Evolutionary conservation across 2,329 filamentous ascomycete genomes (phyloP).

Genomic region (Massarina eburnea): DNA sequence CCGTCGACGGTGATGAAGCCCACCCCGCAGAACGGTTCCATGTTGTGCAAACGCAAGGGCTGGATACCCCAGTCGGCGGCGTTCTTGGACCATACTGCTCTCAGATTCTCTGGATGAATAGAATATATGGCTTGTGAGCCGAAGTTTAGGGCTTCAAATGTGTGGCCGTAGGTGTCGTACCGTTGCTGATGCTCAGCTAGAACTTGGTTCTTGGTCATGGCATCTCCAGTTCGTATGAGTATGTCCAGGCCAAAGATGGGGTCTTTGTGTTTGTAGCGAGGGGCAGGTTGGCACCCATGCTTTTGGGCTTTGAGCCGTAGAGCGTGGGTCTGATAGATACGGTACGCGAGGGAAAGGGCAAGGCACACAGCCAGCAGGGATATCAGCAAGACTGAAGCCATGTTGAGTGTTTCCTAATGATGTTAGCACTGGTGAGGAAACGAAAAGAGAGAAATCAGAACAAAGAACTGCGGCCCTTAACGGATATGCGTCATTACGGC

Average conservation of each 20-base stretch:
- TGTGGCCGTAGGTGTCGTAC: slow-evolving; percentile 11
- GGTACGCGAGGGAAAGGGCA: slow-evolving; percentile 6
- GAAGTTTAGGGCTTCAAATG: slow-evolving; percentile 8
- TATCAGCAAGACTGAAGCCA: too few species aligned
- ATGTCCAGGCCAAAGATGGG: slow-evolving; percentile 13
- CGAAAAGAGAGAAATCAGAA: too few species aligned
- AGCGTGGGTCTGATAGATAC: slow-evolving; percentile 2
- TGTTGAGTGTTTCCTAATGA: too few species aligned
- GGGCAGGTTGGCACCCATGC: slow-evolving; percentile 7
- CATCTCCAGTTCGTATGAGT: slow-evolving; percentile 8
- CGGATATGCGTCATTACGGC: too few species aligned
- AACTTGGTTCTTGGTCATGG: slow-evolving; percentile 10
- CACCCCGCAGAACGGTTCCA: slow-evolving; percentile 4
- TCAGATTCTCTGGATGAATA: slow-evolving; percentile 5
- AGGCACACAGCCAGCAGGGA: slow-evolving; percentile 1
- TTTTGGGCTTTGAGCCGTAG: slow-evolving; percentile 6
- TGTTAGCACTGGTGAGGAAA: too few species aligned
- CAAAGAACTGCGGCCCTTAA: too few species aligned
- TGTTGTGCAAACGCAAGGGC: slow-evolving; percentile 4
- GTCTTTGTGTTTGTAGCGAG: slow-evolving; percentile 12
- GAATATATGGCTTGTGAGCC: slow-evolving; percentile 8
- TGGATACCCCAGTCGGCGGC: slow-evolving; percentile 24
- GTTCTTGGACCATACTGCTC: slow-evolving; percentile 3
- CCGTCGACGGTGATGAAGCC: slow-evolving; percentile 13
- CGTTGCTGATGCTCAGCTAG: slow-evolving; percentile 7